These are phyloP conservation scores for Magnolia officinalis DNA, from an alignment of 164 flowering plant genomes.

Conservation along the genomic window DNA sequence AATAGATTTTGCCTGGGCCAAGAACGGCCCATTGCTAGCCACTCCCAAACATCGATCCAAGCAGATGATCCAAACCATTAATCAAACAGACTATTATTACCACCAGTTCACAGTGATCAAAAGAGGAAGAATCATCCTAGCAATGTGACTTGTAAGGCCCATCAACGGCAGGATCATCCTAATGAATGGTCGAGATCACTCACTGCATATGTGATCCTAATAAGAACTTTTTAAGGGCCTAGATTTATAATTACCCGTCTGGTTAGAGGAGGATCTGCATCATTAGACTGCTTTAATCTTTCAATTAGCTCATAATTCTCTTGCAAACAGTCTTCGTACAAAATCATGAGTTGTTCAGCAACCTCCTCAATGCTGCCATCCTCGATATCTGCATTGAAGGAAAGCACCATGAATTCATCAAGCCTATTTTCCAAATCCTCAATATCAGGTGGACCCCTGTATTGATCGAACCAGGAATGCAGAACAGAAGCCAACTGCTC, in stretches of 20 bases:
- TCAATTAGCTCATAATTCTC: constrained; percentile 42
- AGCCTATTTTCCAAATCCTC: constrained; percentile 36
- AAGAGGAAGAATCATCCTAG: too few species aligned
- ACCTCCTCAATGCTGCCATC: constrained; percentile 52
- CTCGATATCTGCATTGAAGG: constrained; percentile 31
- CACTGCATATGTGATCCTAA: too few species aligned
- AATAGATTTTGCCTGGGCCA: too few species aligned
- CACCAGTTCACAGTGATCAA: too few species aligned
- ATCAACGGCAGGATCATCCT: too few species aligned
- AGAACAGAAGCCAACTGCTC: constrained; percentile 24
- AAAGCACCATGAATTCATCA: constrained; percentile 31
- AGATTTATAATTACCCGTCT: constrained; percentile 14
- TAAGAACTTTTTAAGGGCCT: too few species aligned
- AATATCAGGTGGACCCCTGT: constrained; percentile 27
- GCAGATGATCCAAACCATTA: too few species aligned
- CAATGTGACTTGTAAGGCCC: too few species aligned
- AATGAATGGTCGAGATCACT: too few species aligned
- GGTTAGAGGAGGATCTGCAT: constrained; percentile 6
- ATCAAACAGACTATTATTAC: too few species aligned
- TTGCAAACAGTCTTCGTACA: constrained; percentile 70
- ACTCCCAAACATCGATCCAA: too few species aligned
- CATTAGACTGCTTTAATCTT: constrained; percentile 21
- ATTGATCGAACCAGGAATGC: constrained; percentile 27
- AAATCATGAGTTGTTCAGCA: constrained; percentile 57
- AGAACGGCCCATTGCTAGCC: too few species aligned